Evolutionary conservation across 176 grass and related monocot genomes (phyloP).

Genomic region (Oryza nivara): DNA sequence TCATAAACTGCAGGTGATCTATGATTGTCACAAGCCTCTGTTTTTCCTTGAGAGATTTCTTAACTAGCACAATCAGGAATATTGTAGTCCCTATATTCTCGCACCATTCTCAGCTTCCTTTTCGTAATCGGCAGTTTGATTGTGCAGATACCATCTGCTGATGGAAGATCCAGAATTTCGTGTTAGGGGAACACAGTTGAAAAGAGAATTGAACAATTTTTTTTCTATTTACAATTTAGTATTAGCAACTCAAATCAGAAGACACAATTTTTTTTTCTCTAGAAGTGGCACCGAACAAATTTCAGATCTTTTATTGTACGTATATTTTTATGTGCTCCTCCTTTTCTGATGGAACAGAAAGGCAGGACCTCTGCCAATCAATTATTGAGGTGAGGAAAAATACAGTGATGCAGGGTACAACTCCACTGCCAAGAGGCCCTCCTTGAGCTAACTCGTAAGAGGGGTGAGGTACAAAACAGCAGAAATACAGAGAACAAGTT

Average conservation of each 20-base stretch:
- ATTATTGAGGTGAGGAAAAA: neutral
- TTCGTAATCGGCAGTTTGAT: neutral
- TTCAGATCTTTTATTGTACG: neutral
- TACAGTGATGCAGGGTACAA: neutral
- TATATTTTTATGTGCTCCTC: constrained; percentile 3
- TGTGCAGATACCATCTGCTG: constrained; percentile 12
- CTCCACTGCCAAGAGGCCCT: neutral
- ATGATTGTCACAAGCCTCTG: neutral
- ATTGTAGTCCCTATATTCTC: neutral
- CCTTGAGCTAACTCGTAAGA: neutral
- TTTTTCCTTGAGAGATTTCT: constrained; percentile 7
- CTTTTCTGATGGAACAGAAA: neutral
- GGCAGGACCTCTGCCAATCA: neutral
- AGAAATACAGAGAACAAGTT: neutral
- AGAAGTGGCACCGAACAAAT: neutral
- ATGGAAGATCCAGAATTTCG: neutral
- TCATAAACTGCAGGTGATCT: neutral
- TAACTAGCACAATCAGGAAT: constrained; percentile 8
- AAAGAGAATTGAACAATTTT: neutral
- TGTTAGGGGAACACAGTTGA: constrained; percentile 21
- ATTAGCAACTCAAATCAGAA: constrained; percentile 11
- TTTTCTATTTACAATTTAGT: constrained; percentile 20
- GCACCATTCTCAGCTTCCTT: constrained; percentile 1
- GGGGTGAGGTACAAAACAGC: neutral
- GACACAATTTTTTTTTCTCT: neutral